A percentile compares a stretch with the other conserved stretches of the same genome.
These are phyloP conservation scores for Kluyveromyces marxianus DNA, from an alignment of 1,139 yeast species.

Conservation along the genomic window DNA sequence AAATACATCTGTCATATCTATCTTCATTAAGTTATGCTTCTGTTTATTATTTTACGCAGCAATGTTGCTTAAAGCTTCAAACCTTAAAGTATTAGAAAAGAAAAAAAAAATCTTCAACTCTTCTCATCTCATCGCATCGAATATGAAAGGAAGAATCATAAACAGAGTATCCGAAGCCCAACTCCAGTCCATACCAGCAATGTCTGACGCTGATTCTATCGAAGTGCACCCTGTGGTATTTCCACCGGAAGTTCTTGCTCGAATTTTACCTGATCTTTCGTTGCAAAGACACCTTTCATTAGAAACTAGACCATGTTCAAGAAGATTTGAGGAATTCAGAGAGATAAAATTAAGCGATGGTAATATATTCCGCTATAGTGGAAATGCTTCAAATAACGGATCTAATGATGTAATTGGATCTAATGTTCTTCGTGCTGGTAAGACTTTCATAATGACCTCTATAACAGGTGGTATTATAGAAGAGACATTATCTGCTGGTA, in stretches of 20 bases:
- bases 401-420: slow-evolving; percentile 53
- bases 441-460: slow-evolving; percentile 69
- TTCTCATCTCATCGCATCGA: no score
- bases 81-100: no score
- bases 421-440: slow-evolving; percentile 62
- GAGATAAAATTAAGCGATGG: slow-evolving; percentile 42
- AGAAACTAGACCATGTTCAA: slow-evolving; percentile 66
- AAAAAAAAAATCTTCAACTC: no score
- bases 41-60: no score
- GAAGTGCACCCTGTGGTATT: slow-evolving; percentile 35
- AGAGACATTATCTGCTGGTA: slow-evolving; percentile 33
- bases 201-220: slow-evolving; percentile 11
- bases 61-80: no score
- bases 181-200: background rate
- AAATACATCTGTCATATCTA: no score
- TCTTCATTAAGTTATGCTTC: no score
- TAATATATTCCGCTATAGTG: slow-evolving; percentile 35
- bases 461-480: slow-evolving; percentile 67
- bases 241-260: slow-evolving; percentile 74
- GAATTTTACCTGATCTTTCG: slow-evolving; percentile 80
- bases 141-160: no score
- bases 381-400: slow-evolving; percentile 12
- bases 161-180: no score
- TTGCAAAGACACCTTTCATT: slow-evolving; percentile 67
- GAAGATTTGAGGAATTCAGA: slow-evolving; percentile 68